These are phyloP conservation scores for Calonectria honghensis DNA, from an alignment of 2,329 filamentous ascomycete species.

Conservation along the genomic window DNA sequence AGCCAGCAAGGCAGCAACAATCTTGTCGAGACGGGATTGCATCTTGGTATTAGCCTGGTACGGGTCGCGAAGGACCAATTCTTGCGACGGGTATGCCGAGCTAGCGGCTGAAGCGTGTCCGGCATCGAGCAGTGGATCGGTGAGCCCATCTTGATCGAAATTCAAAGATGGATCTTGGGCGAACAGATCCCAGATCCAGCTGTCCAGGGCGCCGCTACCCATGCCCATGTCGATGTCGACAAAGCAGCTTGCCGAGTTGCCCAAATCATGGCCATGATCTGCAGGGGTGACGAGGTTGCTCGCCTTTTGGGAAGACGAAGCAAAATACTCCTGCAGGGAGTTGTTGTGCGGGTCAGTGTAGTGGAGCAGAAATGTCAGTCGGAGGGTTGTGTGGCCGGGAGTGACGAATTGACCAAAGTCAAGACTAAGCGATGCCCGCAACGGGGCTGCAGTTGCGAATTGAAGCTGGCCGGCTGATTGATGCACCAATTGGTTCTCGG, in stretches of 20 bases:
- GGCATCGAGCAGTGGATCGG: not conserved
- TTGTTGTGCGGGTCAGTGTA: conserved; percentile 21
- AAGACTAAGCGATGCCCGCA: not conserved
- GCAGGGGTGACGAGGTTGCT: not conserved
- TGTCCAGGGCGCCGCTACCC: not conserved
- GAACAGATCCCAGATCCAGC: conserved; percentile 5
- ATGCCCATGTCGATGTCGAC: not conserved
- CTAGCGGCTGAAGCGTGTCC: not conserved
- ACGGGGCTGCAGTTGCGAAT: not conserved
- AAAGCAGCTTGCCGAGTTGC: not conserved
- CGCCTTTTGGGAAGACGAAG: conserved; percentile 1
- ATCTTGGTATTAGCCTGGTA: not conserved
- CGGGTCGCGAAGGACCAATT: not conserved
- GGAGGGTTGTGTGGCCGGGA: not conserved
- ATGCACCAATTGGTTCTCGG: not conserved
- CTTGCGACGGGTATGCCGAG: not conserved
- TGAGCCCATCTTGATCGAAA: not conserved
- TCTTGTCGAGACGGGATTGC: not conserved
- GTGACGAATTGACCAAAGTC: not conserved
- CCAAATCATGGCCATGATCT: not conserved
- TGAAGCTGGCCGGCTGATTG: not conserved
- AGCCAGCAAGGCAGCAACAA: not conserved
- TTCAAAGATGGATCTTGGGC: not conserved
- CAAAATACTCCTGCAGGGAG: conserved; percentile 17
- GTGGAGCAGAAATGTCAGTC: conserved; percentile 10